Percentiles rank a stretch among this genome's conserved stretches.
Conservation (phyloP, 148 eudicot genomes). For the Amaranthus hypochondriacus region DNA sequence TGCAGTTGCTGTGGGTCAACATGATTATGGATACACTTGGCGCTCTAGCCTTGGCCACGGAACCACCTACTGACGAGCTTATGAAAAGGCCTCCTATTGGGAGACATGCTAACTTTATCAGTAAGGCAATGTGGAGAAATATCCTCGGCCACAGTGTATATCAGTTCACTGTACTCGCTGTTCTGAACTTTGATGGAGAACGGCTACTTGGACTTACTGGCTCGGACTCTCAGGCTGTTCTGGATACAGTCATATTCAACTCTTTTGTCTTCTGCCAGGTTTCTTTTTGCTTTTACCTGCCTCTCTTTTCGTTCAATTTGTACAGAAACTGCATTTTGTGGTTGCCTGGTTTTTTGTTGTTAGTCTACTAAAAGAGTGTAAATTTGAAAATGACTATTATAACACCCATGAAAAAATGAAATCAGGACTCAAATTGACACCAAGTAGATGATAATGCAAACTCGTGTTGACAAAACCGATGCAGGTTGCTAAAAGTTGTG, state of each 20-base stretch:
- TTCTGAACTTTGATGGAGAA: constrained; percentile 68
- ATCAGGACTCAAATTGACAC: not conserved
- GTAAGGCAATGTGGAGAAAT: constrained; percentile 85
- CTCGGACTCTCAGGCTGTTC: constrained; percentile 48
- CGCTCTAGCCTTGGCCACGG: constrained; percentile 87
- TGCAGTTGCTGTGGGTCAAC: constrained; percentile 94
- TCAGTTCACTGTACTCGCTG: constrained; percentile 61
- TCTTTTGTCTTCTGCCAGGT: constrained; percentile 97
- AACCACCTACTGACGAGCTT: constrained; percentile 77
- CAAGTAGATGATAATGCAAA: not conserved
- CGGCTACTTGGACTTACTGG: constrained; percentile 50
- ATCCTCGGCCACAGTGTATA: constrained; percentile 81
- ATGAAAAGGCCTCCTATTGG: constrained; percentile 77
- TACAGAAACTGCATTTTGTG: not conserved
- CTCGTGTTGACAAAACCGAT: not conserved
- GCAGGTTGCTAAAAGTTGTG: not conserved
- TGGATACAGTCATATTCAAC: constrained; percentile 84
- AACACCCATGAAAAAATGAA: not conserved
- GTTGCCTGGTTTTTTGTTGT: not conserved
- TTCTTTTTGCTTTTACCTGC: constrained; percentile 8
- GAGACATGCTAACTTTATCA: constrained; percentile 57
- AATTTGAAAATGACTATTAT: not conserved
- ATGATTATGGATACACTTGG: constrained; percentile 96
- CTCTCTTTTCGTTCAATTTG: not conserved
- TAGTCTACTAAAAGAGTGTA: not conserved